phyloP scores from a whole-genome alignment of 192 early-diverging fungal genomes.

The Linnemannia elongata region DNA sequence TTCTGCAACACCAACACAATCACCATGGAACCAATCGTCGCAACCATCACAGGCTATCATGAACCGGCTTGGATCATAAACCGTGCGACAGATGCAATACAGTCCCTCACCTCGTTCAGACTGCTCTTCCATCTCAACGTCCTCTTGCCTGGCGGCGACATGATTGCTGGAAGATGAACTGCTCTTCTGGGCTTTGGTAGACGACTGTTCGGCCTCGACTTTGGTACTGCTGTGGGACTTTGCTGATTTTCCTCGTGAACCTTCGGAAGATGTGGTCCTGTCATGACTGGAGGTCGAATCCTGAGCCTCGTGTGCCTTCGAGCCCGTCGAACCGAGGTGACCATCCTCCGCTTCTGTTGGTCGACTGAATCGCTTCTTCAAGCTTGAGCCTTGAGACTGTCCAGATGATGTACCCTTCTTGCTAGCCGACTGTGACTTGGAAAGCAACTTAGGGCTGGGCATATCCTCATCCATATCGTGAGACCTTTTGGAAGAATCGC shows the following conservation, averaged over 20 bases:
- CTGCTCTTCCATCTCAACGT: neutral
- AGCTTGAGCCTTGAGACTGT: slow-evolving; percentile 2
- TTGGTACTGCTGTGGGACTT: neutral
- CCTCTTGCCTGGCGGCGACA: neutral
- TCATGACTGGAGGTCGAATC: neutral
- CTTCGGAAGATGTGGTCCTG: neutral
- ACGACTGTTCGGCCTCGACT: slow-evolving; percentile 9
- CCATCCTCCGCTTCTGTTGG: neutral
- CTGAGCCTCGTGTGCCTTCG: neutral
- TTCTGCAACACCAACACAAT: slow-evolving; percentile 74
- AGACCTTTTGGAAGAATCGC: neutral
- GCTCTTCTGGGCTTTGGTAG: neutral
- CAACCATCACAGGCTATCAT: slow-evolving; percentile 88
- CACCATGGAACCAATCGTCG: slow-evolving; percentile 84
- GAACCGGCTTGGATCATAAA: slow-evolving; percentile 66
- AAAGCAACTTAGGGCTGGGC: neutral
- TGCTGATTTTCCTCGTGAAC: slow-evolving; percentile 7
- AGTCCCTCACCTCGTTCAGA: slow-evolving; percentile 27
- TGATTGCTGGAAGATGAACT: neutral
- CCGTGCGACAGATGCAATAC: slow-evolving; percentile 75
- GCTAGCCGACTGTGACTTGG: neutral
- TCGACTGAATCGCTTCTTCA: slow-evolving; percentile 44
- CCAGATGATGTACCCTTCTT: slow-evolving; percentile 2
- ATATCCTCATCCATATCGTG: slow-evolving; percentile 20
- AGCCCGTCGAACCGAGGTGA: neutral